Evolutionary conservation across 129 eudicot genomes (phyloP).

Genomic region (Silybum marianum): DNA sequence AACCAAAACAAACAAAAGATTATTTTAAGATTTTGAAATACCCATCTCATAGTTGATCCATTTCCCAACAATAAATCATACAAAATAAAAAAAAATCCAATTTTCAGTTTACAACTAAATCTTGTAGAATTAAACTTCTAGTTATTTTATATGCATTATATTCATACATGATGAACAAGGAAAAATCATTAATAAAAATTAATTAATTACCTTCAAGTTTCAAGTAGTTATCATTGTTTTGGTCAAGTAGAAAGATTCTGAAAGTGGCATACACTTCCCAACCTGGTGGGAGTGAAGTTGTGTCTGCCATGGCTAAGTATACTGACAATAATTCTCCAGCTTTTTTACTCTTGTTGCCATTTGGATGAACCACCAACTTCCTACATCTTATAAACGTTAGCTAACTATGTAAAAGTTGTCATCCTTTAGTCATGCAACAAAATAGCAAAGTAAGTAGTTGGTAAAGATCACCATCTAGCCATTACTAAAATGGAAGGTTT

Average conservation of each 20-base stretch:
- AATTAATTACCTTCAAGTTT: slow-evolving; percentile 50
- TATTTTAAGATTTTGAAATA: no score
- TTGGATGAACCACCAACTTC: slow-evolving; percentile 60
- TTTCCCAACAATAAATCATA: no score
- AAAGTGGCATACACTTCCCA: slow-evolving; percentile 60
- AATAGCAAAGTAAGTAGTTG: neutral
- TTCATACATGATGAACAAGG: neutral
- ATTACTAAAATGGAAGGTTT: no score
- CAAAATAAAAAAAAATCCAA: no score
- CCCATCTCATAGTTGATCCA: no score
- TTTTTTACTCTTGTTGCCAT: slow-evolving; percentile 59
- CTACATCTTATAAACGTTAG: slow-evolving; percentile 29
- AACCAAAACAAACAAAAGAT: no score
- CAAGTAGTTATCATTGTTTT: slow-evolving; percentile 51
- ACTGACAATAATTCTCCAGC: slow-evolving; percentile 48
- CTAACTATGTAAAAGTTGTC: neutral
- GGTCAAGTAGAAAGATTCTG: slow-evolving; percentile 59
- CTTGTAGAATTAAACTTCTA: no score
- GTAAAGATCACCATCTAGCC: neutral
- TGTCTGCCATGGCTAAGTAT: slow-evolving; percentile 44
- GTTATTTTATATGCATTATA: no score
- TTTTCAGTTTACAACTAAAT: no score
- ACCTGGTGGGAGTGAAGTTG: slow-evolving; percentile 39
- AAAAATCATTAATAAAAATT: neutral
- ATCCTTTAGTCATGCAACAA: no score